These are phyloP conservation scores for Penicillium expansum DNA, from an alignment of 2,329 filamentous ascomycete species.

Conservation along the genomic window DNA sequence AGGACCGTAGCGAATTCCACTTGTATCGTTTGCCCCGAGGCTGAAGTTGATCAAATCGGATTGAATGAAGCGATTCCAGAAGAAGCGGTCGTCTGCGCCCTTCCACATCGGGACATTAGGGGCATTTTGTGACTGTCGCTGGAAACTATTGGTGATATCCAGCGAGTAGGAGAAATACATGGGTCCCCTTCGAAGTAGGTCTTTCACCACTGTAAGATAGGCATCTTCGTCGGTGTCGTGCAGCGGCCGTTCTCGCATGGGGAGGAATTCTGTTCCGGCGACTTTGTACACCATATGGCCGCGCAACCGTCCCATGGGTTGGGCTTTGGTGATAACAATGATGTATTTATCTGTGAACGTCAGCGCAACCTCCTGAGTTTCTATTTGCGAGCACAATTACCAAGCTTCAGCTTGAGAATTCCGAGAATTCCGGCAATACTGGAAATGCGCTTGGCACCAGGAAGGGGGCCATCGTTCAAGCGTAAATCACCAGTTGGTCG, in stretches of 20 bases:
- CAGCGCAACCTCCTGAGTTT: constrained; percentile 10
- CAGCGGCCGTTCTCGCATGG: constrained; percentile 85
- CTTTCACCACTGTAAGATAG: constrained; percentile 79
- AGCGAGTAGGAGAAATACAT: constrained; percentile 99
- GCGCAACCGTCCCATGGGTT: constrained; percentile 84
- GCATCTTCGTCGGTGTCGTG: constrained; percentile 92
- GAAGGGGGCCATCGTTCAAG: constrained; percentile 73
- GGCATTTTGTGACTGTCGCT: constrained; percentile 80
- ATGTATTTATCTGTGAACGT: constrained; percentile 77
- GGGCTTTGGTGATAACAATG: constrained; percentile 90
- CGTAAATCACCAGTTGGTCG: constrained; percentile 88
- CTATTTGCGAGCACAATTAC: constrained; percentile 50
- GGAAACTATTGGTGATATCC: constrained; percentile 95
- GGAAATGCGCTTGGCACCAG: constrained; percentile 78
- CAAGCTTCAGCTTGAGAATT: constrained; percentile 87
- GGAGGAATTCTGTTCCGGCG: constrained; percentile 84
- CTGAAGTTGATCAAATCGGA: constrained; percentile 90
- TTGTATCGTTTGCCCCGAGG: constrained; percentile 51
- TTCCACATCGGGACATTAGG: constrained; percentile 76
- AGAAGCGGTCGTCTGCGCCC: constrained; percentile 93
- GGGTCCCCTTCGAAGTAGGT: constrained; percentile 75
- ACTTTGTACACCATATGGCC: constrained; percentile 97
- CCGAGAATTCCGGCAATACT: constrained; percentile 95
- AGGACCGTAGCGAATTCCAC: constrained; percentile 48
- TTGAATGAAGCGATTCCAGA: constrained; percentile 95